Base-by-base conservation (phyloP, 1,284 basidiomycete genomes). In the Pseudozyma tsukubaensis region DNA sequence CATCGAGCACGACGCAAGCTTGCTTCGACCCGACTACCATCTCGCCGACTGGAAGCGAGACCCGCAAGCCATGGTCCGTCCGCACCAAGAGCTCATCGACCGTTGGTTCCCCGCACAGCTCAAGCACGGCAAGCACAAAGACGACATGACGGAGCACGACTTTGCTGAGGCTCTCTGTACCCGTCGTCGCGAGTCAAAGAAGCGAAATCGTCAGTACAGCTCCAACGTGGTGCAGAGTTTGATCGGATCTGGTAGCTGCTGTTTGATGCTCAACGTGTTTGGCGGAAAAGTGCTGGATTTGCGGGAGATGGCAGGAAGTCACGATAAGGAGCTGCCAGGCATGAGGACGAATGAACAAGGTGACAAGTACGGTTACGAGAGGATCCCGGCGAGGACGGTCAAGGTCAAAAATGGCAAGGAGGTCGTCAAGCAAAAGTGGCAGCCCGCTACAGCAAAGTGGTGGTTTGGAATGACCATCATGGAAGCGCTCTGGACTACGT, bases 31-130 rank as follows among this genome's bases (percentile, higher is more conserved):
- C 0, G 70, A 72, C 50, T 63, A 56, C 49, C 48, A 63, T 39
- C 52, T 59, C 1, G 70, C 64, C 37, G 64, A 72, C 43, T 60
- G 56, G 53, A 59, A 51, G 40, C 34, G 32, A 12, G 70, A 72
- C 32, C 57, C 59, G 0, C 35, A 40, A 7, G 64, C 70, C 24
- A 63, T 72, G 60, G 48, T 34, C 13, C 64, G 70, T 21, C 70
- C 70, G 7, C 70, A 72, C 42, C 70, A 72, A 34, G 70, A 72
- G 12, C 50, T 72, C 49, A 72, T 72, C 50, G 70, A 72, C 29
- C 70, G 64, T 5, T 72, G 63, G 59, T 72, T 72, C 64, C 70
- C 70, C 4, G 49, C 63, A 5, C 60, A 44, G 11, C 57, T 52
- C 60, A 70, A 64, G 53, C 56, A 64, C 47, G 60, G 61, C 18